Percentiles rank a stretch among this genome's conserved stretches.
These are phyloP conservation scores for Apiospora saccharicola DNA, from an alignment of 2,329 filamentous ascomycete species.

Conservation along the genomic window DNA sequence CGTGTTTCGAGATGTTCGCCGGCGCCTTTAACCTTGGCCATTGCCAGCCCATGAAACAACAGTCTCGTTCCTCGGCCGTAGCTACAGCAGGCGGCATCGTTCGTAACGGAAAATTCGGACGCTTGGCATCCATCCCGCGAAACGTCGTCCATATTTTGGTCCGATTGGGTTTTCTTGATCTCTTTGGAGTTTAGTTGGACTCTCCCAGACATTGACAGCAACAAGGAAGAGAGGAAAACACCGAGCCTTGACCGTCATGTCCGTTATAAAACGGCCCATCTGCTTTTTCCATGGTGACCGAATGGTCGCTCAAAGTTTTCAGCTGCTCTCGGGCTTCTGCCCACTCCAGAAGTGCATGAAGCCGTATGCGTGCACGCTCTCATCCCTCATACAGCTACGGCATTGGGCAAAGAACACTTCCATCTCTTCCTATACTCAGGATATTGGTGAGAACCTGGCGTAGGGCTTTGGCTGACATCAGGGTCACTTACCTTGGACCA, in stretches of 20 bases:
- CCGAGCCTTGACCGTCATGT: neutral
- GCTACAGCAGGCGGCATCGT: neutral
- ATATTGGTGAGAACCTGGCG: neutral
- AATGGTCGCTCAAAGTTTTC: neutral
- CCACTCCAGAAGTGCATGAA: conserved; percentile 54
- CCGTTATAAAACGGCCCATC: conserved; percentile 1
- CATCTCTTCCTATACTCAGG: conserved; percentile 33
- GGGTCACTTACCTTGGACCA: conserved; percentile 38
- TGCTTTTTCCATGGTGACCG: neutral
- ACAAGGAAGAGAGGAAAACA: neutral
- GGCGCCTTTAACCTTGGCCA: neutral
- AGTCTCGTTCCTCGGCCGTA: neutral
- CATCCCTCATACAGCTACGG: conserved; percentile 38
- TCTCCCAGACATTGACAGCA: neutral
- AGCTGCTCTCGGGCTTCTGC: conserved; percentile 44
- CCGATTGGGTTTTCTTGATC: neutral
- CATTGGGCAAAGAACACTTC: conserved; percentile 39
- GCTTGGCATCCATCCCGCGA: neutral
- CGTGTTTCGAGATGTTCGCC: conserved; percentile 17
- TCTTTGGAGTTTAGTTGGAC: neutral
- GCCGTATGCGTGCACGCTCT: conserved; percentile 41
- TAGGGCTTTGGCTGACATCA: neutral
- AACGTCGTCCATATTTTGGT: neutral
- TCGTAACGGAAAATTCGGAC: neutral
- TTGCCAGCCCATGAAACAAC: conserved; percentile 10